Base-by-base conservation (phyloP, 1,284 basidiomycete genomes). In the Pisolithus thermaeus region DNA sequence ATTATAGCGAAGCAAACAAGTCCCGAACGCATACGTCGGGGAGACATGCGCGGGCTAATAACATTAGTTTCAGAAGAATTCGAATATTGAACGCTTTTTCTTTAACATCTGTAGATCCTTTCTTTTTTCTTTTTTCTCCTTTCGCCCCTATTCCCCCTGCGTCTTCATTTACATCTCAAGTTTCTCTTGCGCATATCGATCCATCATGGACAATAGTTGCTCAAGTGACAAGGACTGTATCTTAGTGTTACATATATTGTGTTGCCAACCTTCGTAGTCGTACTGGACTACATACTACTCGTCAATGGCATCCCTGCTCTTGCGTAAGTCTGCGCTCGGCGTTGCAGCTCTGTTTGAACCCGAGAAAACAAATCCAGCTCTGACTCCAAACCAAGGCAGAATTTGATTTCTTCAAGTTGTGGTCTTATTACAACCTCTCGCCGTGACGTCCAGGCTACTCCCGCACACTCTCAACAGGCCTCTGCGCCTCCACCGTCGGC, bases 41-140 rank as follows among this genome's bases (percentile, higher is more conserved):
- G 87, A 3, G 84, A 90, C 62, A 70, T 74, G 65, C 74, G 79
- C 39, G 84, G 85, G 7, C 74, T 72, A 23, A 79, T 88, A 52
- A 70, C 78, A 30, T 73, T 87, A 49, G 75, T 84, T 40, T 79
- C 81, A 3, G 86, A 88, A 62, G 84, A 88, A 58, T 87, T 85
- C 60, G 80, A 81, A 58, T 81, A 78, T 56, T 83, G 59, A 70
- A 12, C 16, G 8, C 30, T 11, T 35, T 35, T 16, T 11, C 3
- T n/a, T 7, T 3, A 32, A 8, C 22, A 12, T 12, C 30, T 14
- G n/a, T 20, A 20, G 30, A 23, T 23, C 16, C 7, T 42, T 11
- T 27, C 7, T 32, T 46, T 8, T 8, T 46, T 32, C 7, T 6
- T 11, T 46, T 32, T 3, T 6, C 22, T 32, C 44, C 27, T 35